Base-by-base conservation (phyloP, 345 rosid genomes). In the Moricandia moricandioides region DNA sequence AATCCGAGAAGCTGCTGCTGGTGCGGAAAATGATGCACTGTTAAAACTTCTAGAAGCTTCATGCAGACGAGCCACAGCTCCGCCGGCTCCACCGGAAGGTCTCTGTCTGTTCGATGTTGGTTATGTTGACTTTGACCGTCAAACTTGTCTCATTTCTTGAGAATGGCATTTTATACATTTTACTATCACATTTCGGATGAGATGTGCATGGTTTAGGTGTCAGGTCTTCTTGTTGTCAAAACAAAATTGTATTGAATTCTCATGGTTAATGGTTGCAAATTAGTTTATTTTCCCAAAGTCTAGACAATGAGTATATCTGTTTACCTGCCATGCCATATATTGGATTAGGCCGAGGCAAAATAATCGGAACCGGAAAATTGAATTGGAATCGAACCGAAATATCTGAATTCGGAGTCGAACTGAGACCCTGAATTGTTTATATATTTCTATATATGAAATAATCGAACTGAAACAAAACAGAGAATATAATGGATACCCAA, bases 51-150 rank as follows among this genome's bases (percentile, higher is more conserved):
- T 84, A 82, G 94, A 85, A 78, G 94, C 96, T 70, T 84, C 97
- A 62, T 89, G 96, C 58, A 85, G 99, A 75, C 89, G 97, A 14
- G 97, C 99, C 27, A 92, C 96, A 10, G 97, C 99, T 54, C 97
- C 97, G 7, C 98, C 98, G 7, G 97, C 97, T 1, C 94, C 98
- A 8, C 89, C 97, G 0, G 89, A 87, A 56, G 97, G 99, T 29
- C 88, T 92, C 8, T 95, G 96, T 77, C 85, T 95, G 18, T 88
- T 85, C 40, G 92, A 94, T 62, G 90, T 94, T 37, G 96, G 99
- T 45, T 95, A 92, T 73, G 6, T 85, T 4, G 92, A 92, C 11
- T 95, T 92, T 59, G 83, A 84, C 82, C 87, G 83, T 3, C 76
- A 63, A 70, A 82, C 21, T 61, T 86, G 86, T 77, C 80, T 92